Percentiles rank a stretch among this genome's conserved stretches.
Conservation (phyloP, 1,284 basidiomycete genomes). For the Ustilago loliicola region DNA sequence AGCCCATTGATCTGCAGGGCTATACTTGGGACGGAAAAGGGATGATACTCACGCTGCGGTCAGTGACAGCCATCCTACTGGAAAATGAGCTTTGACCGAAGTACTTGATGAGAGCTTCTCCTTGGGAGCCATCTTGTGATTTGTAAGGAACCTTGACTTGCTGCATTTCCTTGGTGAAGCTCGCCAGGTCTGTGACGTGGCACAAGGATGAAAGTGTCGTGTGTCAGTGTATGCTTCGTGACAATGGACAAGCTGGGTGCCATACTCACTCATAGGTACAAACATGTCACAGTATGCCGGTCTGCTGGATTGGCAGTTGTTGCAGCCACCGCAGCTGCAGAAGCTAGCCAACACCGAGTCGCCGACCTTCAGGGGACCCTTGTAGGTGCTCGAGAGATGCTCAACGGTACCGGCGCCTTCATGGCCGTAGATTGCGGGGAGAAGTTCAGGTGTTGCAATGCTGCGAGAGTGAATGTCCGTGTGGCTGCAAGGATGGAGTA, state of each 20-base stretch:
- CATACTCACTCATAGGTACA: slow-evolving; percentile 23
- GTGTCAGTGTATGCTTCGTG: not conserved
- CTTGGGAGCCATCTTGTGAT: slow-evolving; percentile 9
- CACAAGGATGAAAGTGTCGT: not conserved
- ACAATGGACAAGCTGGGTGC: not conserved
- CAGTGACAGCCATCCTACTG: slow-evolving; percentile 31
- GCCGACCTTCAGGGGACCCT: slow-evolving; percentile 18
- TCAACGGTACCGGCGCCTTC: slow-evolving; percentile 35
- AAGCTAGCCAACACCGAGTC: slow-evolving; percentile 38
- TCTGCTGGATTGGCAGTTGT: slow-evolving; percentile 29
- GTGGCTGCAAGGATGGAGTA: slow-evolving; percentile 1
- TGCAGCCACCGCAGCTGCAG: slow-evolving; percentile 36
- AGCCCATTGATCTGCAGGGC: not conserved
- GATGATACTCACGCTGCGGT: slow-evolving; percentile 20
- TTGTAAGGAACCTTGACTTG: slow-evolving; percentile 25
- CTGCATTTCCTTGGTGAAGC: slow-evolving; percentile 28
- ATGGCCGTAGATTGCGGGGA: slow-evolving; percentile 34
- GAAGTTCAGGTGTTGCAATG: slow-evolving; percentile 3
- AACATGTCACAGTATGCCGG: slow-evolving; percentile 29
- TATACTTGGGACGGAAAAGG: not conserved
- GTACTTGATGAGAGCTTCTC: slow-evolving; percentile 29
- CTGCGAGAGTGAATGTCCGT: slow-evolving; percentile 23
- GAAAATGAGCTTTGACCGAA: slow-evolving; percentile 46
- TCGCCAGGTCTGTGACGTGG: slow-evolving; percentile 11
- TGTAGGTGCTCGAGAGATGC: slow-evolving; percentile 22